Conservation (phyloP, 2,329 filamentous ascomycete species). For the Aspergillus intermedius region DNA sequence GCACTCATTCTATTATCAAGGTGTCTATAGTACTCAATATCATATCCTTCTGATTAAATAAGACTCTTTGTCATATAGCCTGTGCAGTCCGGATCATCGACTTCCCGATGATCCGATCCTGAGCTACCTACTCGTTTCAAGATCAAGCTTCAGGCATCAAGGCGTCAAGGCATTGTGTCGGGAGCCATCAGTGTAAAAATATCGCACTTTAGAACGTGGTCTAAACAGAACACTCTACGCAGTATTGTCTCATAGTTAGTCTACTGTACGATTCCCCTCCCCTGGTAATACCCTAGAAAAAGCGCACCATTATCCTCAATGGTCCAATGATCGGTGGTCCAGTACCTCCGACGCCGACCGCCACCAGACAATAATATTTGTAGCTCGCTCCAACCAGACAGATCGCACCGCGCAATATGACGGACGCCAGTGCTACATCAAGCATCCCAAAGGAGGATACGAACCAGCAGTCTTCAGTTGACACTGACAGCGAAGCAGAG, state of each 20-base stretch:
- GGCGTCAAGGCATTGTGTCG: background rate
- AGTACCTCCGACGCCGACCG: background rate
- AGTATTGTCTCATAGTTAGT: too few relatives aligned
- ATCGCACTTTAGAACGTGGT: too few relatives aligned
- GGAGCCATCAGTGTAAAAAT: background rate
- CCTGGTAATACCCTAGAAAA: background rate
- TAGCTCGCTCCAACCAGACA: background rate
- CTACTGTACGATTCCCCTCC: too few relatives aligned
- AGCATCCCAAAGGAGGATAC: background rate
- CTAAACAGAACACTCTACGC: too few relatives aligned
- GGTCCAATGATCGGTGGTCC: background rate
- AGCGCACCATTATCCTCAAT: background rate
- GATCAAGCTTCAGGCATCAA: background rate
- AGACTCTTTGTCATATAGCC: too few relatives aligned
- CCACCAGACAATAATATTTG: too few relatives aligned
- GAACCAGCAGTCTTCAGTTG: slow-evolving; percentile 8
- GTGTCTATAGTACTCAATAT: too few relatives aligned
- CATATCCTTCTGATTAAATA: too few relatives aligned
- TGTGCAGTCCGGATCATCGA: too few relatives aligned
- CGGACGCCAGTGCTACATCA: background rate
- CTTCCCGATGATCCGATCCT: too few relatives aligned
- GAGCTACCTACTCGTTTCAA: too few relatives aligned
- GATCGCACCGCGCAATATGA: background rate
- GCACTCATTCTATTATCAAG: too few relatives aligned
- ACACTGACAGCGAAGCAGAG: slow-evolving; percentile 31